These are phyloP conservation scores for Ceratocystis destructans DNA, from an alignment of 2,329 filamentous ascomycete species.

Conservation along the genomic window DNA sequence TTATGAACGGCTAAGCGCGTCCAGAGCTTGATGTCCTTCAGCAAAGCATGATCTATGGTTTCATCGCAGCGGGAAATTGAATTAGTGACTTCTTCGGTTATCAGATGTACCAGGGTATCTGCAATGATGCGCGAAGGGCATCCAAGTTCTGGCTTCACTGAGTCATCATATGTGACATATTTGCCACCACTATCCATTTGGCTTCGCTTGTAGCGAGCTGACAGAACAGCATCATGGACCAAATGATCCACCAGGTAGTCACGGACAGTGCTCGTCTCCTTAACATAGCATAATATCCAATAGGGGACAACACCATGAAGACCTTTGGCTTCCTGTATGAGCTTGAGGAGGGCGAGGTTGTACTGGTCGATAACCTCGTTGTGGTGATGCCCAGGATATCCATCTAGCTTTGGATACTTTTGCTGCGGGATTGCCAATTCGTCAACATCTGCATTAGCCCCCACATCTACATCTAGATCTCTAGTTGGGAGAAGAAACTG, in stretches of 20 bases:
- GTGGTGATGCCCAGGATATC: background rate
- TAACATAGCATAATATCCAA: constrained; percentile 5
- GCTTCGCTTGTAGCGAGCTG: background rate
- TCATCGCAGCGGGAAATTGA: background rate
- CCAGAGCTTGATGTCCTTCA: background rate
- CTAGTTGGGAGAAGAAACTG: background rate
- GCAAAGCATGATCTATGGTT: no score
- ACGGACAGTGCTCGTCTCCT: background rate
- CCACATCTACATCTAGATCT: background rate
- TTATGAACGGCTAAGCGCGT: constrained; percentile 7
- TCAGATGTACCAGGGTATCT: background rate
- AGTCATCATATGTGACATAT: background rate
- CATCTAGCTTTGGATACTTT: background rate
- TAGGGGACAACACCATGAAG: background rate
- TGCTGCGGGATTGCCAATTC: background rate
- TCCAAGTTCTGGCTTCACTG: background rate
- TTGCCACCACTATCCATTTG: background rate
- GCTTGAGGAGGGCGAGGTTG: background rate
- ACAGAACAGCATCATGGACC: background rate
- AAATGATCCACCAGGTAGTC: background rate
- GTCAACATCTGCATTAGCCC: background rate
- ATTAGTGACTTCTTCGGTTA: background rate
- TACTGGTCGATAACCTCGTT: background rate
- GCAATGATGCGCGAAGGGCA: background rate
- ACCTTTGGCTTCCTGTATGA: background rate